Percentiles rank a stretch among this genome's conserved stretches.
phyloP scores from a whole-genome alignment of 192 early-diverging fungal genomes.

The Backusella westeae region DNA sequence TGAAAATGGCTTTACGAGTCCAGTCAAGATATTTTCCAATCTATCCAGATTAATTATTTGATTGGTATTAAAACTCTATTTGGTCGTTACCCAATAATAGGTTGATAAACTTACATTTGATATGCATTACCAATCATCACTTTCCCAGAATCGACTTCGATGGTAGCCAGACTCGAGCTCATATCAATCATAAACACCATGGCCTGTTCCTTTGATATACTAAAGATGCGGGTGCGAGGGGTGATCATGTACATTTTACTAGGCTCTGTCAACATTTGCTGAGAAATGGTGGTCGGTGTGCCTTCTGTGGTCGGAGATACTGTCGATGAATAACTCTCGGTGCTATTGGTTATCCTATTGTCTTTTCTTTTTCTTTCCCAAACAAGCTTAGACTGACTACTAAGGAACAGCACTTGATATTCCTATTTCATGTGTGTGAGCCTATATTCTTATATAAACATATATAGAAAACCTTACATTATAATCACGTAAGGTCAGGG shows the following conservation, averaged over 20 bases:
- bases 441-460: too few relatives aligned
- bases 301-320: neutral
- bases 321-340: neutral
- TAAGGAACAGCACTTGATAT: neutral
- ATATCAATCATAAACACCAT: slow-evolving; percentile 72
- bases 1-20: slow-evolving; percentile 37
- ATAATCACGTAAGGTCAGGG: slow-evolving; percentile 23
- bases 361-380: slow-evolving; percentile 20
- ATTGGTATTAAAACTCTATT: neutral
- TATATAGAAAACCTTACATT: slow-evolving; percentile 14
- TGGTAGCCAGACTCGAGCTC: slow-evolving; percentile 63
- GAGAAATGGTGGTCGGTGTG: neutral
- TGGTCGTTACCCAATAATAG: neutral
- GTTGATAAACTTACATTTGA: slow-evolving; percentile 39
- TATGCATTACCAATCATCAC: slow-evolving; percentile 52
- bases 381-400: neutral
- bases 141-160: slow-evolving; percentile 37
- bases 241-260: slow-evolving; percentile 49
- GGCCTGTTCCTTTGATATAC: slow-evolving; percentile 54
- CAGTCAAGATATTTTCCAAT: slow-evolving; percentile 26
- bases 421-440: neutral
- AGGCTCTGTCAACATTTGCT: neutral
- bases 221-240: slow-evolving; percentile 64
- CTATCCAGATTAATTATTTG: slow-evolving; percentile 6
- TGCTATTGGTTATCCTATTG: neutral